Evolutionary conservation across 73 alveolate genomes (phyloP), one percentile per base, ranked within the genome.

Genomic region (Symbiodinium pilosum): DNA sequence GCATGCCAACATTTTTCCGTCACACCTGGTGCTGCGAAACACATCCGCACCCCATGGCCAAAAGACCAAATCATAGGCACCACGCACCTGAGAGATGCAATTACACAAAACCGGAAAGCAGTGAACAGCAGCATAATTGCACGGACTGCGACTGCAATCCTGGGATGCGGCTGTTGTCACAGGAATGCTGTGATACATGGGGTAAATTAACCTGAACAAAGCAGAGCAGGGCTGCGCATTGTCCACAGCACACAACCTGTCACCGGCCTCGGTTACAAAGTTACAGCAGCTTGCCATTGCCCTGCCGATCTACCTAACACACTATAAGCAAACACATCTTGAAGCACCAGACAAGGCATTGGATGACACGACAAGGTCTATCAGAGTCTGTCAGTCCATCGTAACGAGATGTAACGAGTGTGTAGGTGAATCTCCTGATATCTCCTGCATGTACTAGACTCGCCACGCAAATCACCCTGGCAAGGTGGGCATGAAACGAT

Each of bases 21-120:
- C 14, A 44, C 43, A 43, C 94, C 94, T 87, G 94, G 94, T 87
- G 94, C 43, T 87, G 94, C 84, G 94, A 87, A 39, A 87, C 94
- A 69, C 94, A 87, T 52, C 94, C 94, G 42, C 94, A 87, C 94
- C 94, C 94, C 94, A 87, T 87, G 94, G 94, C 94, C 94, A 36
- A 38, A 28, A 52, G 68, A 24, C 85, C 41, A 52, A 69, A 87
- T 87, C 94, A 87, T 87, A 87, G 8, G 94, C 94, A 56, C 59
- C 54, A 38, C 11, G 43, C 64, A 59, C 94, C 94, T 87, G 24
- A 47, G 47, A 28, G 40, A 64, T 32, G 38, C 39, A 34, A 64
- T 9, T 28, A 14, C 34, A n/a, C 30, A 38, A 64, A 64, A 4
- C 6, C 14, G 14, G 21, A 47, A 6, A 47, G 14, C 59, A 14